Evolutionary conservation across 2,329 filamentous ascomycete genomes (phyloP), one percentile per base, ranked within the genome.

Genomic region (Sporothrix pseudoabietina): DNA sequence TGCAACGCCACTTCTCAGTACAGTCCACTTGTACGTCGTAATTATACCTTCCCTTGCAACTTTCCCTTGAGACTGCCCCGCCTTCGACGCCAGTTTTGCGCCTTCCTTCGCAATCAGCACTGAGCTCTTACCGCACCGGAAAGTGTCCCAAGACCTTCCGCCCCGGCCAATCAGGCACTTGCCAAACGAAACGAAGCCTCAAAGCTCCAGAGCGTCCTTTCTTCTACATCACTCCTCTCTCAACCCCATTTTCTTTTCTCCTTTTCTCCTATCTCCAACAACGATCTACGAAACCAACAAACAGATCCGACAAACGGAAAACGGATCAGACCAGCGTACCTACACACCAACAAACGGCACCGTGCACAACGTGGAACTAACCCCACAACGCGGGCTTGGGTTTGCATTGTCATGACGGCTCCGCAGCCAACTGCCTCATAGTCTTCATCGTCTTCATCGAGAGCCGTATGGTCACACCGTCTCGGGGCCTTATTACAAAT

Each of bases 161-260:
- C 41, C 39, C 61, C 61, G 61, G 61, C 39, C 39, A 66, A 65
- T 65, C 59, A 35, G 59, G 59, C 30, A 41, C 10, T 44, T 44
- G 9, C 35, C 7, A 26, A 19, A 12, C 7, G 35, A 41, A 41
- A 1, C 9, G 5, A 32, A 32, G 7, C 32, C 26, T 32, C 54
- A 9, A 19, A 35, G 30, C 14, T 6, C 14, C 14, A 49, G 16
- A 14, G n/a, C 19, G 22, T 22, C 41, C 30, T 59, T 32, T 26
- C 26, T 35, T 35, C 30, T 55, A 26, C 30, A 19, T 59, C 52
- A 3, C 10, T 35, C 41, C 12, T 14, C 12, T 26, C 19, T 26
- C 8, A 9, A 19, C 55, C 30, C 16, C 22, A 26, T 22, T 41
- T 14, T 39, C 59, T 44, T 14, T 41, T 26, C 59, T 22, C 22